These are phyloP conservation scores for Trichoderma asperelloides DNA, from an alignment of 495 filamentous ascomycete genomes.

Conservation along the genomic window DNA sequence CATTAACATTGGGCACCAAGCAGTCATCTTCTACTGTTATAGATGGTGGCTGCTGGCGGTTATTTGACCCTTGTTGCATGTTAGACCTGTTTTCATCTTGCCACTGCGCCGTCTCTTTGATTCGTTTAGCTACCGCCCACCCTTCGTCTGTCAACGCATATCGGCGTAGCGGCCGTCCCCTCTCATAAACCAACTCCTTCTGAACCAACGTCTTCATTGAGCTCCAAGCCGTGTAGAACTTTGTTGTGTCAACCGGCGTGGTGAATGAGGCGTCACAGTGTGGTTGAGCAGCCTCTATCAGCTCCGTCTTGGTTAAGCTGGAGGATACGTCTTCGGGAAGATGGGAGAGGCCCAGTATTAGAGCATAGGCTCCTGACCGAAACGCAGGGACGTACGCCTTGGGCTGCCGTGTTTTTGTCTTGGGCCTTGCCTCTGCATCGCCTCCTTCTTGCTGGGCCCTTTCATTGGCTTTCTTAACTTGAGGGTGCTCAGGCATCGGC, in stretches of 20 bases:
- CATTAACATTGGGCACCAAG: background rate
- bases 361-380: slow-evolving; percentile 65
- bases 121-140: slow-evolving; percentile 65
- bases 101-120: slow-evolving; percentile 27
- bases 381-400: slow-evolving; percentile 65
- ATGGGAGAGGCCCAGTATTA: slow-evolving; percentile 59
- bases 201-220: slow-evolving; percentile 71
- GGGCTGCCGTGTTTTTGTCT: slow-evolving; percentile 56
- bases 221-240: slow-evolving; percentile 75
- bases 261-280: slow-evolving; percentile 70
- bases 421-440: slow-evolving; percentile 34
- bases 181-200: slow-evolving; percentile 68
- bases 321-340: slow-evolving; percentile 44
- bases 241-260: slow-evolving; percentile 54
- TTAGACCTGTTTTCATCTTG: background rate
- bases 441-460: slow-evolving; percentile 20
- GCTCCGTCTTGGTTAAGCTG: slow-evolving; percentile 57
- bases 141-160: slow-evolving; percentile 72
- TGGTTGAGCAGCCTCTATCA: slow-evolving; percentile 63
- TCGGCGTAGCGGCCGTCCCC: slow-evolving; percentile 56
- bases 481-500: slow-evolving; percentile 56
- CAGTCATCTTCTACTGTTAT: background rate
- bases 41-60: background rate
- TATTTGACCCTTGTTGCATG: background rate
- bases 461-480: slow-evolving; percentile 18